Evolutionary conservation across 306 rosid species (phyloP).

Genomic region (Astragalus membranaceus): DNA sequence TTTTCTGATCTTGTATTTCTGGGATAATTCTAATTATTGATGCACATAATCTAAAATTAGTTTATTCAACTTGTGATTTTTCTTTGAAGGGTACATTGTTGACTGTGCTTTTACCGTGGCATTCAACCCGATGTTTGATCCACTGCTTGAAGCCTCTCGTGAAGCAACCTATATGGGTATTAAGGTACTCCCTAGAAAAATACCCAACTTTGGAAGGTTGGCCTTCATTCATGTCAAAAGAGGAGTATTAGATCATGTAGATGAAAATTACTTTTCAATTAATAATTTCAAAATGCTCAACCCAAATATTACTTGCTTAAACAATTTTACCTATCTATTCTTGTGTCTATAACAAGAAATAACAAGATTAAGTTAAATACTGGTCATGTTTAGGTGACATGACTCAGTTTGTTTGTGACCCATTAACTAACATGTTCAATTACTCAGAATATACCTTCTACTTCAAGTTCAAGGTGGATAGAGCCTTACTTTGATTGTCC

Average conservation of each 20-base stretch:
- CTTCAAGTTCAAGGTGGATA: background rate
- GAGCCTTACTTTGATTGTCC: background rate
- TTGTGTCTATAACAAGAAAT: background rate
- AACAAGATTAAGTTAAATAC: background rate
- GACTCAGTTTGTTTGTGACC: background rate
- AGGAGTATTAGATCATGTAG: background rate
- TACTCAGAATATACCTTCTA: background rate
- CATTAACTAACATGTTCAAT: background rate
- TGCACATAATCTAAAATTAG: background rate
- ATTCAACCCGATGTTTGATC: conserved; percentile 86
- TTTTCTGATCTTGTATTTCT: background rate
- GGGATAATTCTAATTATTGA: background rate
- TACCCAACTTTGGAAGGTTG: background rate
- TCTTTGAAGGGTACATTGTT: conserved; percentile 65
- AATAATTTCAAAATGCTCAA: background rate
- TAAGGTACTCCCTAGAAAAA: conserved; percentile 52
- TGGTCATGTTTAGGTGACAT: background rate
- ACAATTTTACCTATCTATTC: background rate
- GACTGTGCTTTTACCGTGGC: conserved; percentile 98
- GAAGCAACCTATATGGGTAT: conserved; percentile 94
- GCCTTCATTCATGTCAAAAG: background rate
- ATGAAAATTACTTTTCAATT: background rate
- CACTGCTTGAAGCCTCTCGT: conserved; percentile 92
- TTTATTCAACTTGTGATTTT: conserved; percentile 10
- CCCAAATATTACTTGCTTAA: background rate